These are phyloP conservation scores for Aspergillus diversus DNA, from an alignment of 495 filamentous ascomycete genomes.

Conservation along the genomic window DNA sequence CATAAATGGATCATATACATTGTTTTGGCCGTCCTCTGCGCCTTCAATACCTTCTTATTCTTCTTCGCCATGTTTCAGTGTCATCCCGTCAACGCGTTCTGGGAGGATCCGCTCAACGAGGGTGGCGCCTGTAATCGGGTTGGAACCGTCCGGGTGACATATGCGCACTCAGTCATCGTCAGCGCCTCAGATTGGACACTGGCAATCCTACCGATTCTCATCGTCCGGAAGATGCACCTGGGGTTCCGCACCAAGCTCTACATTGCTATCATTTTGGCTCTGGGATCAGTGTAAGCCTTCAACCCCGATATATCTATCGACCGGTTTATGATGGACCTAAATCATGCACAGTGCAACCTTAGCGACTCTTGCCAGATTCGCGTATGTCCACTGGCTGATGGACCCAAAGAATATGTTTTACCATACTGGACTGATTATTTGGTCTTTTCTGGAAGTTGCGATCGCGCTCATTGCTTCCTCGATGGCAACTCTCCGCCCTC, in stretches of 20 bases:
- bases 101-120: not conserved
- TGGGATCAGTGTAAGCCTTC: constrained; percentile 2
- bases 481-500: constrained; percentile 5
- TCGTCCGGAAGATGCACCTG: constrained; percentile 7
- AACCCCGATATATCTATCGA: not conserved
- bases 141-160: not conserved
- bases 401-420: constrained; percentile 14
- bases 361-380: constrained; percentile 6
- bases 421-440: constrained; percentile 1
- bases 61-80: constrained; percentile 8
- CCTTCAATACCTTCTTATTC: constrained; percentile 3
- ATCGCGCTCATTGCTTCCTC: constrained; percentile 7
- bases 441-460: constrained; percentile 8
- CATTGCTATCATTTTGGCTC: constrained; percentile 1
- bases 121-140: constrained; percentile 5
- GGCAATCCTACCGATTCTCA: constrained; percentile 1
- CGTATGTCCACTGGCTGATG: constrained; percentile 2
- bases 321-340: not conserved
- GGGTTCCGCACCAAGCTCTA: not conserved
- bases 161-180: constrained; percentile 12
- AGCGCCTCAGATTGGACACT: not conserved
- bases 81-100: constrained; percentile 6
- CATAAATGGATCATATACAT: constrained; percentile 14
- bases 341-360: not conserved
- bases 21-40: not conserved